These are phyloP conservation scores for Exophiala calicioides DNA, from an alignment of 2,329 filamentous ascomycete species.

Conservation along the genomic window DNA sequence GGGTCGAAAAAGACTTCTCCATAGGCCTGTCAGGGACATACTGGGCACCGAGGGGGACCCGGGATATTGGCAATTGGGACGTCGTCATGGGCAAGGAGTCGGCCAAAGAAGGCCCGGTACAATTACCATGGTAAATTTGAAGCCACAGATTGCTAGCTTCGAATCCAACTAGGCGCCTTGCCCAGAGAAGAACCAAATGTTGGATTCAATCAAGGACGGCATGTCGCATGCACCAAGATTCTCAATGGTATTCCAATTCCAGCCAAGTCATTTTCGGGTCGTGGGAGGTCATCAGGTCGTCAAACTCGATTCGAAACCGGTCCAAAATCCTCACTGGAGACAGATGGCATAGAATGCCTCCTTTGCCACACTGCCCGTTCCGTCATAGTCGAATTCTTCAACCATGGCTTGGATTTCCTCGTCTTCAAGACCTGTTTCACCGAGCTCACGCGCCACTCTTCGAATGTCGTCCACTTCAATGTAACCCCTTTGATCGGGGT, in stretches of 20 bases:
- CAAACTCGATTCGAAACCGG: not conserved
- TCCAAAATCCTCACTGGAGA: conserved; percentile 47
- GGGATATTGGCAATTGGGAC: conserved; percentile 71
- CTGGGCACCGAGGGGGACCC: conserved; percentile 70
- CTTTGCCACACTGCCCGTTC: conserved; percentile 72
- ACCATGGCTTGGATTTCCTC: conserved; percentile 95
- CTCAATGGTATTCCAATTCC: conserved; percentile 7
- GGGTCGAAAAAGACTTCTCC: conserved; percentile 60
- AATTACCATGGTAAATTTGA: conserved; percentile 62
- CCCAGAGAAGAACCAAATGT: too few species aligned
- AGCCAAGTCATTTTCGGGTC: conserved; percentile 3
- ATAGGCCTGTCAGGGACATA: conserved; percentile 68
- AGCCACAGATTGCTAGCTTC: not conserved
- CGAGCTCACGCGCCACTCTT: conserved; percentile 83
- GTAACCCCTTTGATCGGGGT: conserved; percentile 85
- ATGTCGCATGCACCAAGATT: conserved; percentile 2
- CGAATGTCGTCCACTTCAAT: conserved; percentile 88
- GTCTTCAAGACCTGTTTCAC: conserved; percentile 82
- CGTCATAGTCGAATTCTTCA: conserved; percentile 94
- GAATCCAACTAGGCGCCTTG: too few species aligned
- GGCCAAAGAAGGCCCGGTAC: conserved; percentile 60
- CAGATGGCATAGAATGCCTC: conserved; percentile 70
- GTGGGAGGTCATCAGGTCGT: conserved; percentile 18
- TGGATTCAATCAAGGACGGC: too few species aligned
- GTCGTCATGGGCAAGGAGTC: conserved; percentile 57